Percentiles rank a stretch among this genome's conserved stretches.
phyloP scores from a whole-genome alignment of 2,329 filamentous ascomycete genomes.

The Graphilbum sp. region DNA sequence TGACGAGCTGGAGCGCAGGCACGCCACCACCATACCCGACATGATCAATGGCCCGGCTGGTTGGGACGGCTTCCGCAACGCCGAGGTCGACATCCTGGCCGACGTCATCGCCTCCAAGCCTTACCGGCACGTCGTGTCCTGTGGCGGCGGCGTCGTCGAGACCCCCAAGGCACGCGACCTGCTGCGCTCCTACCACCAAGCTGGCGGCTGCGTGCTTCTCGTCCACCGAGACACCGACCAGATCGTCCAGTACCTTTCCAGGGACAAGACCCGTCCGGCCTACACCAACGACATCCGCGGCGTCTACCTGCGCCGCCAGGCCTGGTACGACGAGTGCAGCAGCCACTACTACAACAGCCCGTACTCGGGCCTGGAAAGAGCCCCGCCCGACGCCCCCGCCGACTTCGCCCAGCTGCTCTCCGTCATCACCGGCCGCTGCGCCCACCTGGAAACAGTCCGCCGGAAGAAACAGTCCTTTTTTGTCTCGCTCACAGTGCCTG shows the following conservation, averaged over 20 bases:
- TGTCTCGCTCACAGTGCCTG: slow-evolving; percentile 72
- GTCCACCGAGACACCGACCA: slow-evolving; percentile 78
- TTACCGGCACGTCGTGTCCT: slow-evolving; percentile 71
- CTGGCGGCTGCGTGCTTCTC: slow-evolving; percentile 67
- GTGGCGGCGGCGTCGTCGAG: slow-evolving; percentile 87
- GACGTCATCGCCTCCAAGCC: slow-evolving; percentile 60
- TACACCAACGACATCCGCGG: slow-evolving; percentile 85
- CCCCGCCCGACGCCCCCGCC: slow-evolving; percentile 30
- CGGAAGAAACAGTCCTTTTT: slow-evolving; percentile 73
- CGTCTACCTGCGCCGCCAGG: slow-evolving; percentile 77
- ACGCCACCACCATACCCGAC: slow-evolving; percentile 66
- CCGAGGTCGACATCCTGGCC: slow-evolving; percentile 60
- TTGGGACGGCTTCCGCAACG: slow-evolving; percentile 76
- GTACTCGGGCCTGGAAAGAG: slow-evolving; percentile 25
- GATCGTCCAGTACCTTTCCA: slow-evolving; percentile 74
- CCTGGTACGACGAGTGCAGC: slow-evolving; percentile 84
- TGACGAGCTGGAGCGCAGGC: slow-evolving; percentile 60
- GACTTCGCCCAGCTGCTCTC: slow-evolving; percentile 62
- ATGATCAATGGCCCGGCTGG: slow-evolving; percentile 57
- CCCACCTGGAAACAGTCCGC: slow-evolving; percentile 37
- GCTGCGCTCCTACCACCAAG: slow-evolving; percentile 54
- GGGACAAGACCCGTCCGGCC: slow-evolving; percentile 80
- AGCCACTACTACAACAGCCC: slow-evolving; percentile 89
- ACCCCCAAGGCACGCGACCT: slow-evolving; percentile 62
- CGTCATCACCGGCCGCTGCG: slow-evolving; percentile 47